Conservation (phyloP, 495 filamentous ascomycete genomes). For the Lasiosphaeria miniovina region DNA sequence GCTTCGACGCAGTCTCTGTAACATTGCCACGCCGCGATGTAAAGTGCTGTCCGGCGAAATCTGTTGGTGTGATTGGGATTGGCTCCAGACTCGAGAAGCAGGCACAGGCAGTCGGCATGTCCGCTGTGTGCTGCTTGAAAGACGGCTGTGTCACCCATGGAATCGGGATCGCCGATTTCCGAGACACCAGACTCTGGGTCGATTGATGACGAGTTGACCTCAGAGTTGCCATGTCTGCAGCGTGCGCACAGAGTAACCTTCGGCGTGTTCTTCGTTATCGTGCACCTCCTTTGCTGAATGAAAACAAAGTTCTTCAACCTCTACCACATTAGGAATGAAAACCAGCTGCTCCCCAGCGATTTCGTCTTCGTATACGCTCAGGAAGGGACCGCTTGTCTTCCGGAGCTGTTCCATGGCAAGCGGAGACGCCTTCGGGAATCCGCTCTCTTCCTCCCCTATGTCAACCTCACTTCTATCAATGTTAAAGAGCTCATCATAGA, state of each 20-base stretch:
- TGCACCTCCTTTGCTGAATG: conserved; percentile 1
- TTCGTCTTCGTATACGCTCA: background rate
- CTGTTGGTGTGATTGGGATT: conserved; percentile 42
- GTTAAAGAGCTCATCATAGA: conserved; percentile 9
- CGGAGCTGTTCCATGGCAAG: conserved; percentile 25
- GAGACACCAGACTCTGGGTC: background rate
- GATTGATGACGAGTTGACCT: background rate
- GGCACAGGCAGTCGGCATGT: conserved; percentile 5
- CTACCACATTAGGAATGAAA: conserved; percentile 2
- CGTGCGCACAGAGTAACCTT: conserved; percentile 15
- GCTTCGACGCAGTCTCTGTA: conserved; percentile 43
- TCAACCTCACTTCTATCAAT: background rate
- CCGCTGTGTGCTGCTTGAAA: conserved; percentile 12
- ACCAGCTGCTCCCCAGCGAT: conserved; percentile 6
- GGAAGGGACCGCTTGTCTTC: conserved; percentile 17
- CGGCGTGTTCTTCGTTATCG: conserved; percentile 3
- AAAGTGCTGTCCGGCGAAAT: conserved; percentile 49
- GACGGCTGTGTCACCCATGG: conserved; percentile 20
- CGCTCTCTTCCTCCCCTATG: conserved; percentile 1
- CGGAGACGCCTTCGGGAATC: conserved; percentile 10
- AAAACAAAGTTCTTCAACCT: conserved; percentile 19
- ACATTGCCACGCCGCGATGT: conserved; percentile 51
- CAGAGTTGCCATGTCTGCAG: no score
- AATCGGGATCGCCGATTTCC: conserved; percentile 23
- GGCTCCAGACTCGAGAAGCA: conserved; percentile 26